Conservation (phyloP, 2,329 filamentous ascomycete genomes). For the Colletotrichum liaoningense region DNA sequence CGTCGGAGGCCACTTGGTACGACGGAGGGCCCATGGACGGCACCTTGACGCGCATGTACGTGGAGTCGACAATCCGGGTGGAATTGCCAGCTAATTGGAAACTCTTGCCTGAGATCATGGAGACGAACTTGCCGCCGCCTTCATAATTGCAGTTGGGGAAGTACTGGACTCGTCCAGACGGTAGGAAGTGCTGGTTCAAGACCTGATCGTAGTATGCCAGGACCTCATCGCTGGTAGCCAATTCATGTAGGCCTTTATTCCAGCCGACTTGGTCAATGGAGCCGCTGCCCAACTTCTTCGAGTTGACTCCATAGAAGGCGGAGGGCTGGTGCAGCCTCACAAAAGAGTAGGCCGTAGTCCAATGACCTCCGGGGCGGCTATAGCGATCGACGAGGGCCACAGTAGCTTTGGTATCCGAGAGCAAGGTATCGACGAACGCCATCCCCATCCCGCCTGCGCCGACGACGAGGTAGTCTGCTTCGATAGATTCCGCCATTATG, state of each 20-base stretch:
- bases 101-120: not conserved
- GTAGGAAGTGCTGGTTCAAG: not conserved
- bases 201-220: not conserved
- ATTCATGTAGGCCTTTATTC: not conserved
- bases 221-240: not conserved
- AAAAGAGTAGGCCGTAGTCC: not conserved
- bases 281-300: not conserved
- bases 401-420: not conserved
- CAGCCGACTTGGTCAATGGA: not conserved
- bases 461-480: not conserved
- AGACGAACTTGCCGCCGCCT: not conserved
- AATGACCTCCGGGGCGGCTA: not conserved
- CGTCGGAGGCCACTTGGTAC: not conserved
- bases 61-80: not conserved
- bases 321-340: not conserved
- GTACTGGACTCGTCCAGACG: not conserved
- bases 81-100: not conserved
- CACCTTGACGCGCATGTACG: not conserved
- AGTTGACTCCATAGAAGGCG: not conserved
- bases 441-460: not conserved
- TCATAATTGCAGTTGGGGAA: not conserved
- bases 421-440: not conserved
- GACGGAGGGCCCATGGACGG: not conserved
- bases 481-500: not conserved
- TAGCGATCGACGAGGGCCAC: not conserved